phyloP scores from a whole-genome alignment of 2,329 filamentous ascomycete genomes.

The Ilyonectria sp. region DNA sequence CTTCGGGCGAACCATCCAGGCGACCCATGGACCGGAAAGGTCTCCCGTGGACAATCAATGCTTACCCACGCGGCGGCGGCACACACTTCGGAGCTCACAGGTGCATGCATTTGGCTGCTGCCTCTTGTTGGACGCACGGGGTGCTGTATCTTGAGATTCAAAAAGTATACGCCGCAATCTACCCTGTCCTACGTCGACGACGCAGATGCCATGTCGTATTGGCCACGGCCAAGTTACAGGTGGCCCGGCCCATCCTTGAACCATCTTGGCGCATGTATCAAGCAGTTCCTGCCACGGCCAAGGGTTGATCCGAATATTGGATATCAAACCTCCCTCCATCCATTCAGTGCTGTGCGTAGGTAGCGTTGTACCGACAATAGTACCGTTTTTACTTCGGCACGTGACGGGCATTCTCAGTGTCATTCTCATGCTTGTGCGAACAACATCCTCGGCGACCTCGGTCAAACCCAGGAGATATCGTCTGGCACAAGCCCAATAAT shows the following conservation, averaged over 20 bases:
- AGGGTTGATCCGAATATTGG: constrained; percentile 35
- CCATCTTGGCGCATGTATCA: constrained; percentile 25
- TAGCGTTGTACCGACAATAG: not conserved
- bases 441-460: constrained; percentile 1
- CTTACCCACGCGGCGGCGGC: constrained; percentile 24
- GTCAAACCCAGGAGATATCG: constrained; percentile 15
- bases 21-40: constrained; percentile 29
- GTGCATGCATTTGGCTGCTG: constrained; percentile 37
- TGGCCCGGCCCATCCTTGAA: constrained; percentile 24
- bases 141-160: constrained; percentile 43
- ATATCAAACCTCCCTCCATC: constrained; percentile 26
- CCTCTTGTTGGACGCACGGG: constrained; percentile 23
- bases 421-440: not conserved
- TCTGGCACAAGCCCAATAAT: constrained; percentile 37
- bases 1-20: constrained; percentile 37
- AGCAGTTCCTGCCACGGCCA: constrained; percentile 23
- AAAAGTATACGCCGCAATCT: constrained; percentile 35
- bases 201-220: constrained; percentile 43
- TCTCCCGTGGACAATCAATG: constrained; percentile 21
- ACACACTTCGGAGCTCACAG: constrained; percentile 36
- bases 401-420: constrained; percentile 19
- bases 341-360: constrained; percentile 5
- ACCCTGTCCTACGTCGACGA: constrained; percentile 40
- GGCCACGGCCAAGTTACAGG: constrained; percentile 23
- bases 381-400: constrained; percentile 3